Percentiles rank a stretch among this genome's conserved stretches.
These are phyloP conservation scores for Polyporus arcularius DNA, from an alignment of 768 basidiomycete genomes.

Conservation along the genomic window DNA sequence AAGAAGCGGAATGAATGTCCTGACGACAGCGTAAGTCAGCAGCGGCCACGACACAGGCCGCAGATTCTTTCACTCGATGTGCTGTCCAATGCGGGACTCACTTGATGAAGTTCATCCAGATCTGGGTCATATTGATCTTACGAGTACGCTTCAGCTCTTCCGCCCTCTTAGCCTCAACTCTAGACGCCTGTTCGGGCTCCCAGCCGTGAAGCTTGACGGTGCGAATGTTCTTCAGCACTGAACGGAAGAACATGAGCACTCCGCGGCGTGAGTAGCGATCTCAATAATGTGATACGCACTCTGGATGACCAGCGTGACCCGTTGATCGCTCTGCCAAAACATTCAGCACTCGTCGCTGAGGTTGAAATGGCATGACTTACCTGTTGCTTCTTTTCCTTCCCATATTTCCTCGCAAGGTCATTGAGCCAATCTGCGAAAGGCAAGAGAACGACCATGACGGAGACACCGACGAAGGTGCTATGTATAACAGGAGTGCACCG, in stretches of 20 bases:
- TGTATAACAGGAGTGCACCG: background rate
- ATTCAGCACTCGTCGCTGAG: background rate
- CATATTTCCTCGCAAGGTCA: conserved; percentile 33
- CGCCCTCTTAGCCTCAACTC: conserved; percentile 55
- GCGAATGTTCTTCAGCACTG: conserved; percentile 37
- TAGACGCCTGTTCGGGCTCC: conserved; percentile 48
- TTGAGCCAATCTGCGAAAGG: conserved; percentile 44
- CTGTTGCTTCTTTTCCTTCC: conserved; percentile 40
- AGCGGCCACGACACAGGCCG: background rate
- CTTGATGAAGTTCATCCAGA: conserved; percentile 46
- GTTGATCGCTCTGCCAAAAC: conserved; percentile 38
- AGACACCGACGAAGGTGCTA: conserved; percentile 43
- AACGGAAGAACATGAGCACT: conserved; percentile 13
- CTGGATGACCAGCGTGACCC: conserved; percentile 46
- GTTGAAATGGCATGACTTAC: conserved; percentile 17
- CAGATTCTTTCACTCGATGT: too few relatives aligned
- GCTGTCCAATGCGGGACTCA: conserved; percentile 23
- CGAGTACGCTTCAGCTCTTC: conserved; percentile 56
- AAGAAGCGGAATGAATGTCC: conserved; percentile 55
- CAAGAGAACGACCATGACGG: conserved; percentile 38
- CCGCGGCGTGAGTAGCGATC: background rate
- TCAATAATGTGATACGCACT: background rate
- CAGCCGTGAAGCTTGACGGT: conserved; percentile 48
- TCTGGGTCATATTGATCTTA: conserved; percentile 49
- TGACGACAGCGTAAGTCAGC: conserved; percentile 23